Evolutionary conservation across 441 rosid species (phyloP), one percentile per base, ranked within the genome.

Genomic region (Adansonia grandidieri): DNA sequence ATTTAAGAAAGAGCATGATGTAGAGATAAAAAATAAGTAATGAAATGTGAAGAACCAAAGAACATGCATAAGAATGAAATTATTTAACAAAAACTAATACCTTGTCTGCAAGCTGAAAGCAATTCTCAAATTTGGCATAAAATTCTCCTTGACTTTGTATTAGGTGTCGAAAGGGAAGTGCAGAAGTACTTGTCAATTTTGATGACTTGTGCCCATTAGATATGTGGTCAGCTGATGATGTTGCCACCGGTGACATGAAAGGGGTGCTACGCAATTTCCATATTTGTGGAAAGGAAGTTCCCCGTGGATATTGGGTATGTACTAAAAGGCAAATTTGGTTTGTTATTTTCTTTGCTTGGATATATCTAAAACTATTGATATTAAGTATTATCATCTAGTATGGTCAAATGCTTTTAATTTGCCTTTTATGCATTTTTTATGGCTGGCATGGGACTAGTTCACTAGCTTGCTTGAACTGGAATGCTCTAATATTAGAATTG

Each of bases 161-260:
- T 78, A 96, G 99, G 88, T 96, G 99, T 81, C 93, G 99, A 65
- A 91, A 88, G 89, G 99, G 99, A 82, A 88, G 90, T 84, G 97
- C 99, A 64, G 94, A 93, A 77, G 76, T 94, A 66, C 91, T 96
- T 6, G 92, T 96, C 79, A 92, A 91, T 81, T 93, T 92, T 74
- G 98, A 93, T 87, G 95, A 94, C 65, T 51, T 90, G 74, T 87
- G 78, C 81, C 94, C 97, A 61, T 83, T 86, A 71, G 90, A 87
- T 81, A 81, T 81, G 48, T 82, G 69, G 80, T 81, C 86, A 15
- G 57, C 87, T 74, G 83, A 78, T 61, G 86, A 85, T 73, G 76
- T 54, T 78, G 84, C 47, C 45, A 37, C 22, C 67, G 69, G 44
- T 74, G 53, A 83, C 84, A 81, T 79, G 78, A 91, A 85, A 72